These are phyloP conservation scores for Lachnellula subtilissima DNA, from an alignment of 2,329 filamentous ascomycete genomes.

Conservation along the genomic window DNA sequence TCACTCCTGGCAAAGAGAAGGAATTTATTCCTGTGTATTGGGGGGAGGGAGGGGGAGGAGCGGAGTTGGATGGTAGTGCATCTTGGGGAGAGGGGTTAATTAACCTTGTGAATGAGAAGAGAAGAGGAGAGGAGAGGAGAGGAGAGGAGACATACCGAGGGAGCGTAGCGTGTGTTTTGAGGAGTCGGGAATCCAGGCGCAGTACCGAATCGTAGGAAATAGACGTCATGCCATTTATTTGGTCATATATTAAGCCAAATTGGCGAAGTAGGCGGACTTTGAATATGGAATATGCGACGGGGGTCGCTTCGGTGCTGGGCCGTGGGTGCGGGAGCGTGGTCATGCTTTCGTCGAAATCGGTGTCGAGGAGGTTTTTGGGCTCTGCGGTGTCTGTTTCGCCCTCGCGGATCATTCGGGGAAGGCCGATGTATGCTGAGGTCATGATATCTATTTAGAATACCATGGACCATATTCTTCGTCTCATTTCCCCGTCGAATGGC, in stretches of 20 bases:
- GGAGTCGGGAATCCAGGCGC: constrained; percentile 41
- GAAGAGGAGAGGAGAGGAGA: no score
- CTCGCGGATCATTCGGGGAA: constrained; percentile 60
- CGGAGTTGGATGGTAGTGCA: background rate
- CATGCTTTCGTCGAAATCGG: constrained; percentile 55
- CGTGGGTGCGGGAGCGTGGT: constrained; percentile 50
- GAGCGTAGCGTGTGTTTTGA: constrained; percentile 40
- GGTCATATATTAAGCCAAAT: constrained; percentile 47
- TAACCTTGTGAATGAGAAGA: no score
- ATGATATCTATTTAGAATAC: constrained; percentile 55
- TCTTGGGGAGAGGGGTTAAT: background rate
- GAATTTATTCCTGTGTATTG: constrained; percentile 3
- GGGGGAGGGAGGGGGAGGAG: background rate
- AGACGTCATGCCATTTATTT: constrained; percentile 44
- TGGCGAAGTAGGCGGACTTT: constrained; percentile 44
- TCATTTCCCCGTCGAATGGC: constrained; percentile 55
- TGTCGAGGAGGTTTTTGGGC: constrained; percentile 58
- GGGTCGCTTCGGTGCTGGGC: constrained; percentile 52
- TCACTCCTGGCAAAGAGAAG: constrained; percentile 4
- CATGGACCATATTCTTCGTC: constrained; percentile 52
- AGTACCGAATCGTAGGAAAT: constrained; percentile 46
- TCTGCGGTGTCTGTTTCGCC: constrained; percentile 57
- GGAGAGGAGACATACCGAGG: no score
- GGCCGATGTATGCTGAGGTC: constrained; percentile 61
- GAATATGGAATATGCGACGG: constrained; percentile 48